phyloP scores from a whole-genome alignment of 148 eudicot genomes.

The Salicornia ramosissima region DNA sequence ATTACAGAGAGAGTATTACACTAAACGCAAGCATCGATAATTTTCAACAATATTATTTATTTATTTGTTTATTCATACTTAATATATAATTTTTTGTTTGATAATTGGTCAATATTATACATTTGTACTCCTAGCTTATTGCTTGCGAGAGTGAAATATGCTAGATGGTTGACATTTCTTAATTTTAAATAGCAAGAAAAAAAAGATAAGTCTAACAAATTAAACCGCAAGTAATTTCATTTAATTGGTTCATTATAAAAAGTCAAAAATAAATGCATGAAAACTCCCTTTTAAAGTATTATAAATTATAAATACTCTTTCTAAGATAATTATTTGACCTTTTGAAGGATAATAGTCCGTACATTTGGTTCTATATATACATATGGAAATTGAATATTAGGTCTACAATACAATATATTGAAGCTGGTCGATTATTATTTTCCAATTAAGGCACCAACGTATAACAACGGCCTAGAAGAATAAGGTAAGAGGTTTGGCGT shows the following conservation, averaged over 20 bases:
- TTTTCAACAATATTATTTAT: too few species aligned
- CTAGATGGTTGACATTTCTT: constrained; percentile 21
- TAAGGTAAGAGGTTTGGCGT: neutral
- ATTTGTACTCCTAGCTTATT: neutral
- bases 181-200: constrained; percentile 10
- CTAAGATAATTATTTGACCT: neutral
- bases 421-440: neutral
- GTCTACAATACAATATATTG: neutral
- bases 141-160: constrained; percentile 28
- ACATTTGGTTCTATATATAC: neutral
- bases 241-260: neutral
- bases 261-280: constrained; percentile 30
- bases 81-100: neutral
- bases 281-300: constrained; percentile 18
- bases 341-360: neutral
- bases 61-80: too few species aligned
- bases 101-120: neutral
- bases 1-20: too few species aligned
- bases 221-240: neutral
- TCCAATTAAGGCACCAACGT: neutral
- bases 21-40: too few species aligned
- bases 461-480: neutral
- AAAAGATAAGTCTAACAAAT: constrained; percentile 5
- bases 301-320: too few species aligned
- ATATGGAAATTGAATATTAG: neutral